These are phyloP conservation scores for Pseudozyma sp. DNA, from an alignment of 1,284 basidiomycete species.

Conservation along the genomic window DNA sequence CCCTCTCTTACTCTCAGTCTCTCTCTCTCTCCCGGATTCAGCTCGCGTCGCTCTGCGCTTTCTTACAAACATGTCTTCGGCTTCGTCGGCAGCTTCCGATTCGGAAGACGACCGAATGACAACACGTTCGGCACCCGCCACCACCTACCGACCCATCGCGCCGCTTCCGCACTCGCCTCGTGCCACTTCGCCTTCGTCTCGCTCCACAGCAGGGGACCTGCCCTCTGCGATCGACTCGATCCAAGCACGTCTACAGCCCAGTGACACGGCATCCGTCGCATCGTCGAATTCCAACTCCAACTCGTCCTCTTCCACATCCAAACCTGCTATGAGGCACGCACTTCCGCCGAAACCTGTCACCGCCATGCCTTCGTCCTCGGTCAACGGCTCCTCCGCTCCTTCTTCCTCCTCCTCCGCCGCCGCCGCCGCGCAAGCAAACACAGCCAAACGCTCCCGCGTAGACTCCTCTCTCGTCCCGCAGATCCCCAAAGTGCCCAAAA, in stretches of 20 bases:
- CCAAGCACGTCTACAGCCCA: conserved; percentile 13
- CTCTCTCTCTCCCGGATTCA: no score
- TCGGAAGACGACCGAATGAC: conserved; percentile 51
- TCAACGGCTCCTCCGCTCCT: conserved; percentile 7
- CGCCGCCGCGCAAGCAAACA: conserved; percentile 36
- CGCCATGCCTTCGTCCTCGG: conserved; percentile 17
- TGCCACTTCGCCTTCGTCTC: conserved; percentile 29
- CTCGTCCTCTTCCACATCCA: conserved; percentile 16
- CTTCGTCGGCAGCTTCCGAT: conserved; percentile 41
- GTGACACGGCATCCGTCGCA: conserved; percentile 14
- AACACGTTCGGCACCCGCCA: conserved; percentile 46
- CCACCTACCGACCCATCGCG: conserved; percentile 52
- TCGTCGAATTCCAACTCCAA: conserved; percentile 14
- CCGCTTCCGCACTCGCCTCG: conserved; percentile 46
- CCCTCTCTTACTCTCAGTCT: no score
- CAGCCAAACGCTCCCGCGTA: conserved; percentile 58
- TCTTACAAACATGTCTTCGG: conserved; percentile 30
- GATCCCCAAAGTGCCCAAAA: conserved; percentile 66
- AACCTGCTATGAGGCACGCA: conserved; percentile 48
- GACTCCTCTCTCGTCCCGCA: conserved; percentile 64
- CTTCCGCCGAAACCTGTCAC: conserved; percentile 58
- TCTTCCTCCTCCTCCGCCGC: conserved; percentile 25
- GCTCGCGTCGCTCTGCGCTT: not conserved
- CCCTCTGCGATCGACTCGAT: conserved; percentile 9
- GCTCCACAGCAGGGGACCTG: conserved; percentile 17